Conservation (phyloP, 2,329 filamentous ascomycete genomes). For the Aspergillus fischeri region DNA sequence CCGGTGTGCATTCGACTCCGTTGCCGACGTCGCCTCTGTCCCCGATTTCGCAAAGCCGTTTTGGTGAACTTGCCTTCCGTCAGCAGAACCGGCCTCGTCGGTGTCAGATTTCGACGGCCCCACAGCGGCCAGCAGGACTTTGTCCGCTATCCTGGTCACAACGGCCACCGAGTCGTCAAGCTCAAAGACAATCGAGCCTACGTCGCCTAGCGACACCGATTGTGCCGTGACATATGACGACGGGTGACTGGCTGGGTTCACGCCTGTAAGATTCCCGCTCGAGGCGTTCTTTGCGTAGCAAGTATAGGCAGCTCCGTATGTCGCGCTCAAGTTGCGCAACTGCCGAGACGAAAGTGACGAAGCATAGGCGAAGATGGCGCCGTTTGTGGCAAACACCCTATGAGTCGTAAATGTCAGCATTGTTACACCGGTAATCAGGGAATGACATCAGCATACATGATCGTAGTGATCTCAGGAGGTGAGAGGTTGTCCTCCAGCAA, state of each 20-base stretch:
- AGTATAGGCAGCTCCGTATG: constrained; percentile 42
- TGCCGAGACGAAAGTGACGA: constrained; percentile 38
- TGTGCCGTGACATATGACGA: constrained; percentile 41
- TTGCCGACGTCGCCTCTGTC: not conserved
- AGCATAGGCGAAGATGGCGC: constrained; percentile 42
- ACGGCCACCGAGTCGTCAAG: constrained; percentile 39
- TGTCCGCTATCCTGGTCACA: constrained; percentile 40
- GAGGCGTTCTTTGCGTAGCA: constrained; percentile 40
- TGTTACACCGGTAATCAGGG: not conserved
- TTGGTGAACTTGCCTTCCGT: constrained; percentile 6
- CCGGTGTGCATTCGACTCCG: not conserved
- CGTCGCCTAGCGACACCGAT: constrained; percentile 39
- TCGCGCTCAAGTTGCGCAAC: constrained; percentile 40
- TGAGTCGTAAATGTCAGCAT: not conserved
- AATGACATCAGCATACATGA: constrained; percentile 27
- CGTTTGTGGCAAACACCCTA: constrained; percentile 42
- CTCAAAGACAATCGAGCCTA: constrained; percentile 43
- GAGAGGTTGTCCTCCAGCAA: constrained; percentile 41
- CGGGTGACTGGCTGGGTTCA: constrained; percentile 40
- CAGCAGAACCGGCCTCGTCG: constrained; percentile 7
- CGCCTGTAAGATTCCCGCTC: constrained; percentile 39
- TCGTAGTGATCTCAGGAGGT: constrained; percentile 42
- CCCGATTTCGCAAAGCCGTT: constrained; percentile 1
- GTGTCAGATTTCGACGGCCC: constrained; percentile 32
- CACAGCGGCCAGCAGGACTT: constrained; percentile 40